A percentile compares a stretch with the other conserved stretches of the same genome.
phyloP scores from a whole-genome alignment of 108 stramenopile genomes.

The Fragilaria crotonensis region DNA sequence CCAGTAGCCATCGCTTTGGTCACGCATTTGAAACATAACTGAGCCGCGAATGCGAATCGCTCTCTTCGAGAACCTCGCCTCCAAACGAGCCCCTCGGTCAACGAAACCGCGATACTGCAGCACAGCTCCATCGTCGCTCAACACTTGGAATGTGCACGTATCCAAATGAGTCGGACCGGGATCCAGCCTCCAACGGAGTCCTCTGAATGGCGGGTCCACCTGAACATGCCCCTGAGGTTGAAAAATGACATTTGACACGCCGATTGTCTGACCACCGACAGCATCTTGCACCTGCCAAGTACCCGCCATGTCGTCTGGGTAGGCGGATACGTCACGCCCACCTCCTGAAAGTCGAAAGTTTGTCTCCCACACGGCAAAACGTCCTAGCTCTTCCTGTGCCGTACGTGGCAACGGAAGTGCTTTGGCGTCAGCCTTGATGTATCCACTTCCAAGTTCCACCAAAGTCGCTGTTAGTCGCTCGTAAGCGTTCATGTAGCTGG shows the following conservation, averaged over 20 bases:
- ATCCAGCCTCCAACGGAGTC: constrained; percentile 79
- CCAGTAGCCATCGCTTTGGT: constrained; percentile 49
- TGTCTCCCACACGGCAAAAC: constrained; percentile 80
- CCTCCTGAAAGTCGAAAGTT: constrained; percentile 42
- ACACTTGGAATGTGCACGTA: constrained; percentile 82
- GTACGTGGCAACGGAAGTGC: constrained; percentile 61
- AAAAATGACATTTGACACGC: constrained; percentile 51
- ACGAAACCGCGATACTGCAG: constrained; percentile 82
- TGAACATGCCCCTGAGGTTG: constrained; percentile 50
- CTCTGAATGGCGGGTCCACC: constrained; percentile 63
- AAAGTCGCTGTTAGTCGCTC: constrained; percentile 58
- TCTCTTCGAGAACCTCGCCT: constrained; percentile 72
- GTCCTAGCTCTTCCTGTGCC: constrained; percentile 61
- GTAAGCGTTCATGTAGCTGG: constrained; percentile 70
- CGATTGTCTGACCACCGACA: constrained; percentile 71
- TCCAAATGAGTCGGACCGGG: constrained; percentile 89
- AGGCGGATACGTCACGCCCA: constrained; percentile 27
- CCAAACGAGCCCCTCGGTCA: constrained; percentile 79
- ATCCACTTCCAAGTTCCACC: constrained; percentile 75
- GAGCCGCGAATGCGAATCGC: constrained; percentile 63
- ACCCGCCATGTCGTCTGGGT: constrained; percentile 75
- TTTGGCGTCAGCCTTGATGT: constrained; percentile 42
- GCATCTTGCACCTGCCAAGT: constrained; percentile 75
- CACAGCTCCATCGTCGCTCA: constrained; percentile 63
- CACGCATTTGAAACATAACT: constrained; percentile 78